A percentile compares a stretch with the other conserved stretches of the same genome.
phyloP scores from a whole-genome alignment of 805 yeast species.

The Torulaspora franciscae region DNA sequence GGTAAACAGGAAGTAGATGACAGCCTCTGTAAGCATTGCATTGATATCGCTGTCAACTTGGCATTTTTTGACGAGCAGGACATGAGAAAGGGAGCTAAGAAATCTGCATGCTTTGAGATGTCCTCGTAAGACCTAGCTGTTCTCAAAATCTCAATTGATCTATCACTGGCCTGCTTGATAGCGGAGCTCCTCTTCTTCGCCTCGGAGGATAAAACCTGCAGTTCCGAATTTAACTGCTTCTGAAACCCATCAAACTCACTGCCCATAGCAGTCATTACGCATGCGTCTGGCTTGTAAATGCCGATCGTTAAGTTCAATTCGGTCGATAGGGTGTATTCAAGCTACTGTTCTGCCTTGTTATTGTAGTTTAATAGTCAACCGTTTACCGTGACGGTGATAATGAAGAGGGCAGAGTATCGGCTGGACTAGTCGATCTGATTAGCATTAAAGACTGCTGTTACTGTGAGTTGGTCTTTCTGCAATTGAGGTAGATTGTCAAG shows the following conservation, averaged over 20 bases:
- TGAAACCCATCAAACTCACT: constrained; percentile 21
- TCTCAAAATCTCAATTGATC: constrained; percentile 45
- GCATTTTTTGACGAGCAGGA: constrained; percentile 73
- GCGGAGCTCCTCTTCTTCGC: constrained; percentile 66
- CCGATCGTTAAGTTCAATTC: neutral
- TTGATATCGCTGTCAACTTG: constrained; percentile 63
- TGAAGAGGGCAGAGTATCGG: neutral
- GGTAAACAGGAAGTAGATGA: constrained; percentile 55
- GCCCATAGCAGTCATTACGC: constrained; percentile 15
- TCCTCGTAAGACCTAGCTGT: constrained; percentile 30
- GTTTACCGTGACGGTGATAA: neutral
- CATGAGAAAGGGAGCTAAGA: constrained; percentile 62
- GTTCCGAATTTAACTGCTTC: constrained; percentile 47
- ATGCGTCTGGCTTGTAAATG: neutral
- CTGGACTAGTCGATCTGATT: neutral
- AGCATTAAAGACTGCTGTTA: neutral
- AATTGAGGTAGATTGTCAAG: neutral
- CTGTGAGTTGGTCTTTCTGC: neutral
- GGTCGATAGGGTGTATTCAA: neutral
- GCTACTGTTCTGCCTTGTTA: neutral
- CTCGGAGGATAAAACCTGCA: constrained; percentile 58
- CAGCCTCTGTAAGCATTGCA: constrained; percentile 64
- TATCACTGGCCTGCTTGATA: constrained; percentile 55
- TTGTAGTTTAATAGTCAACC: neutral
- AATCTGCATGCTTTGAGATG: constrained; percentile 46